Evolutionary conservation across 805 yeast genomes (phyloP).

Genomic region (Maudiozyma bulderi): DNA sequence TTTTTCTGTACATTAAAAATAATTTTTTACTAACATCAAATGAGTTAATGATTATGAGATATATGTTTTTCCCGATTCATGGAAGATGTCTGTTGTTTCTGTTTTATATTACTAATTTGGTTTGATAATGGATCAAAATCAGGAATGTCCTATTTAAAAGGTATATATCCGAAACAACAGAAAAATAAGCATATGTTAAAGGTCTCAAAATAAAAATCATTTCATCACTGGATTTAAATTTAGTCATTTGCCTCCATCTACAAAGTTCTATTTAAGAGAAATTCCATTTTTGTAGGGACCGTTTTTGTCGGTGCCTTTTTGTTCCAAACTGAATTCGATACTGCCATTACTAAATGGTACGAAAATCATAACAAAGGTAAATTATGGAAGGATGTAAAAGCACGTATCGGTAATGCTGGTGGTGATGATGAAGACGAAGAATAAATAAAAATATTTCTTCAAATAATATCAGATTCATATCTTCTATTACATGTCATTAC

Average conservation of each 20-base stretch:
- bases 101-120: too few relatives aligned
- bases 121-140: too few relatives aligned
- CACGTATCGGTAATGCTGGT: constrained; percentile 45
- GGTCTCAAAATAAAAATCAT: background rate
- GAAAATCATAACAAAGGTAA: constrained; percentile 75
- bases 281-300: constrained; percentile 77
- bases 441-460: background rate
- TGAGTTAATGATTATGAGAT: too few relatives aligned
- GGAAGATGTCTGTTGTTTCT: too few relatives aligned
- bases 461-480: background rate
- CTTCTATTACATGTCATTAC: background rate
- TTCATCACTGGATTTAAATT: background rate
- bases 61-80: too few relatives aligned
- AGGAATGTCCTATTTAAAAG: too few relatives aligned
- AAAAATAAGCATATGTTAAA: too few relatives aligned
- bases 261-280: constrained; percentile 76
- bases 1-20: too few relatives aligned
- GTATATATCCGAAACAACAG: too few relatives aligned
- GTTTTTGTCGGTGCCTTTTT: constrained; percentile 77
- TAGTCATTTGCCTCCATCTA: constrained; percentile 40
- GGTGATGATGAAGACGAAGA: constrained; percentile 43
- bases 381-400: constrained; percentile 72
- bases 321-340: constrained; percentile 71
- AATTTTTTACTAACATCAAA: too few relatives aligned
- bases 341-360: constrained; percentile 59